Base-by-base conservation (phyloP, 345 rosid genomes). In the Cardiospermum halicacabum region DNA sequence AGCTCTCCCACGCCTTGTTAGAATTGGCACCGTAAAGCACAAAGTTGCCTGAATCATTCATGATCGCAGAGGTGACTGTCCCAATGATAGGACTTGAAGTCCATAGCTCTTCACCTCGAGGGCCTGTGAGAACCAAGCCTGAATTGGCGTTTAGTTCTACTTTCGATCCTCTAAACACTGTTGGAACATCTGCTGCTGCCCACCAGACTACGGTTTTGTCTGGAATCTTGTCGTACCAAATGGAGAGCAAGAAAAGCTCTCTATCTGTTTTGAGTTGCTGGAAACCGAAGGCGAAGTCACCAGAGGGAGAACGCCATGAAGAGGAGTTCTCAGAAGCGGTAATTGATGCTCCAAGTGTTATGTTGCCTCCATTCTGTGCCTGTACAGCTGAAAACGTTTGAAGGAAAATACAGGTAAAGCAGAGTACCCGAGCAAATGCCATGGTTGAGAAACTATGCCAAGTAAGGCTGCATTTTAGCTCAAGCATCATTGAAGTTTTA, bases 251-350 rank as follows among this genome's bases (percentile, higher is more conserved):
- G 73, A 71, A 75, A 26, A 16, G 47, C 7, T 68, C 69, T 11
- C 40, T 25, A 30, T 40, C 8, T 12, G 36, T 54, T 26, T 25
- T 22, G 13, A 45, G 40, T 50, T 25, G 62, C 18, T 27, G 69
- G 25, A 75, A 75, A 36, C 79, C 79, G 18, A 70, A 70, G 8
- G 79, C 79, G 10, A 75, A 75, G 10, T 75, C 68, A 11, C 70
- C 65, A 0, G 72, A 77, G 63, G 75, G 74, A 45, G 80, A 76
- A n/a, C 60, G 71, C 74, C 76, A 72, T 31, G 59, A 63, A 42
- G 30, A 1, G 34, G 66, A 21, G 19, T 53, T 18, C 7, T 42
- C 34, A 11, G 18, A 3, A 5, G 72, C 72, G 19, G 55, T 32
- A 31, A 69, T 43, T 24, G 42, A 27, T 16, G 26, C 42, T 30